Evolutionary conservation across 768 basidiomycete species (phyloP), one percentile per base, ranked within the genome.

Genomic region (Gloeopeniophorella convolvens): DNA sequence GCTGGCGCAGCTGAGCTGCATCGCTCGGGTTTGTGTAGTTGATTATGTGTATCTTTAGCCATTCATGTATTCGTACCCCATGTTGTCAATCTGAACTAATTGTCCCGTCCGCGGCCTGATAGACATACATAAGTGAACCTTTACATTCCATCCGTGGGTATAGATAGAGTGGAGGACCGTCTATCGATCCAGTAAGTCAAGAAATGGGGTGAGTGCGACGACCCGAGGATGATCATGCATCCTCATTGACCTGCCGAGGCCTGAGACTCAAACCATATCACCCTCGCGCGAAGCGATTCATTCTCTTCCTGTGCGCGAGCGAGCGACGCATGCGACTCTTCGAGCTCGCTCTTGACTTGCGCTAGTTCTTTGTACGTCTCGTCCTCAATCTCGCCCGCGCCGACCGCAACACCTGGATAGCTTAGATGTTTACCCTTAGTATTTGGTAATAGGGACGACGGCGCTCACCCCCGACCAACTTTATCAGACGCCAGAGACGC

Each of bases 381-480:
- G 61, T 85, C 86, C 51, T 77, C 74, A 4, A 89, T 51, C 60
- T 89, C 85, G 11, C 80, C 83, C 1, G 84, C 80, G 11, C 86
- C 83, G 35, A 89, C 78, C 3, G 87, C 79, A 30, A 91, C 77
- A 35, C 86, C 87, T 87, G n/a, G n/a, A n/a, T n/a, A n/a, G n/a
- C n/a, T n/a, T n/a, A n/a, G n/a, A n/a, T n/a, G n/a, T n/a, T n/a
- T n/a, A n/a, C n/a, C n/a, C n/a, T n/a, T n/a, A n/a, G n/a, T n/a
- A n/a, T n/a, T n/a, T n/a, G n/a, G n/a, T n/a, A n/a, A 45, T 12
- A 15, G 18, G 11, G 6, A 28, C 2, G 4, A 5, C 16, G 21
- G 21, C 5, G 44, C 65, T 60, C 49, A 77, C 76, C 78, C 65
- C 76, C 76, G 9, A 88, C 80, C 11, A 91, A 70, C 62, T 89